A percentile compares a stretch with the other conserved stretches of the same genome.
Conservation (phyloP, 768 basidiomycete species). For the Filobasidium wieringae region DNA sequence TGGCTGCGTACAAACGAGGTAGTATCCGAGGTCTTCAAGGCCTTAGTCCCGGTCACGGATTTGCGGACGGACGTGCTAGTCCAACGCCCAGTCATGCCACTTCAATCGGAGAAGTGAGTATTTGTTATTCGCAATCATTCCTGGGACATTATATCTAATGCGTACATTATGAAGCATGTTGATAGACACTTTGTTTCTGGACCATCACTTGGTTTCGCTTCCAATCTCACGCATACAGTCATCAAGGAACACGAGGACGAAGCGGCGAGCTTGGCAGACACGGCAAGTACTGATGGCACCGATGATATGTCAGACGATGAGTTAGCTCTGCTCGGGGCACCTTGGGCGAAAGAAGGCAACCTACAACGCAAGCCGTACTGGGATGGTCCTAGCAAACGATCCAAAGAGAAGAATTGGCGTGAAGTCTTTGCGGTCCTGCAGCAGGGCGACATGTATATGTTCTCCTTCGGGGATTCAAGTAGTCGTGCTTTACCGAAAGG, state of each 20-base stretch:
- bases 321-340: constrained; percentile 83
- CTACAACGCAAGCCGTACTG: constrained; percentile 89
- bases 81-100: constrained; percentile 90
- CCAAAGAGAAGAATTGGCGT: constrained; percentile 81
- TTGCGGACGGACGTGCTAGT: constrained; percentile 67
- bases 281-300: constrained; percentile 51
- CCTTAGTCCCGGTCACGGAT: constrained; percentile 73
- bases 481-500: constrained; percentile 31
- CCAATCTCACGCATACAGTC: constrained; percentile 88
- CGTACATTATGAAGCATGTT: no score
- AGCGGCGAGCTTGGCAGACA: constrained; percentile 51
- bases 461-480: constrained; percentile 69
- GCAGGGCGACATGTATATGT: constrained; percentile 89
- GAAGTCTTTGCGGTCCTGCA: constrained; percentile 94
- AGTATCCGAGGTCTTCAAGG: constrained; percentile 81
- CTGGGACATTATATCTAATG: no score
- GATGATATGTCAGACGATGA: constrained; percentile 75
- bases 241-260: constrained; percentile 94
- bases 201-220: constrained; percentile 89
- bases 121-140: no score
- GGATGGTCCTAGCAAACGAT: constrained; percentile 69
- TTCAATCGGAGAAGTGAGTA: constrained; percentile 58
- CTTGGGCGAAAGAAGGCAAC: constrained; percentile 99
- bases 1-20: constrained; percentile 70
- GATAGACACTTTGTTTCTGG: constrained; percentile 54